Conservation (phyloP, 805 yeast species). For the Hanseniaspora valbyensis region DNA sequence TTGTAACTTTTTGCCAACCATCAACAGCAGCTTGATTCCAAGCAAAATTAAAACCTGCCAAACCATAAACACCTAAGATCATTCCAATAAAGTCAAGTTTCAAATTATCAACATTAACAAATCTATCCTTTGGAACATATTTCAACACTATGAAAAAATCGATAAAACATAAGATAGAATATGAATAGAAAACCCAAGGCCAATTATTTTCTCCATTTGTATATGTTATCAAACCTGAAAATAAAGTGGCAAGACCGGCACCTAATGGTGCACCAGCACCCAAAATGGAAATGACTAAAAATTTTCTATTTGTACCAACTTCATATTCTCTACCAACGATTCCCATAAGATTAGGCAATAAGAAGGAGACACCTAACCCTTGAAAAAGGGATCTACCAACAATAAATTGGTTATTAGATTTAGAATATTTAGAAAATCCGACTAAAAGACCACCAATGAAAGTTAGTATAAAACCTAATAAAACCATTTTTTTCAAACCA, state of each 20-base stretch:
- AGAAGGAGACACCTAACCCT: constrained; percentile 50
- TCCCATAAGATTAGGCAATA: constrained; percentile 51
- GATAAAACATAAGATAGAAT: constrained; percentile 20
- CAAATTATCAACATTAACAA: constrained; percentile 6
- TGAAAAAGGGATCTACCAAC: constrained; percentile 43
- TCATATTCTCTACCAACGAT: constrained; percentile 39
- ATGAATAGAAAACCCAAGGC: constrained; percentile 28
- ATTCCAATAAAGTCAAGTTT: constrained; percentile 45
- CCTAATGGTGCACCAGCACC: constrained; percentile 56
- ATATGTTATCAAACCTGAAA: not conserved
- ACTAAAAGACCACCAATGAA: constrained; percentile 48
- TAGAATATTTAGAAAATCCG: constrained; percentile 45
- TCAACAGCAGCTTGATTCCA: constrained; percentile 67
- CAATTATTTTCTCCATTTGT: constrained; percentile 27
- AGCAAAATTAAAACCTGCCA: constrained; percentile 40
- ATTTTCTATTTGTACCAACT: constrained; percentile 35
- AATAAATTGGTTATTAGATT: constrained; percentile 40
- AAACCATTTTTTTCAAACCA: constrained; percentile 45
- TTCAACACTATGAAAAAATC: constrained; percentile 18
- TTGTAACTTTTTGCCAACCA: constrained; percentile 57
- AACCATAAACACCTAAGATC: constrained; percentile 28
- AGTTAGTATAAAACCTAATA: constrained; percentile 47
- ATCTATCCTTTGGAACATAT: constrained; percentile 22
- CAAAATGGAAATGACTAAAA: constrained; percentile 41
- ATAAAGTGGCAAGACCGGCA: constrained; percentile 30